Evolutionary conservation across 176 grass and related monocot genomes (phyloP).

Genomic region (Oryza meridionalis): DNA sequence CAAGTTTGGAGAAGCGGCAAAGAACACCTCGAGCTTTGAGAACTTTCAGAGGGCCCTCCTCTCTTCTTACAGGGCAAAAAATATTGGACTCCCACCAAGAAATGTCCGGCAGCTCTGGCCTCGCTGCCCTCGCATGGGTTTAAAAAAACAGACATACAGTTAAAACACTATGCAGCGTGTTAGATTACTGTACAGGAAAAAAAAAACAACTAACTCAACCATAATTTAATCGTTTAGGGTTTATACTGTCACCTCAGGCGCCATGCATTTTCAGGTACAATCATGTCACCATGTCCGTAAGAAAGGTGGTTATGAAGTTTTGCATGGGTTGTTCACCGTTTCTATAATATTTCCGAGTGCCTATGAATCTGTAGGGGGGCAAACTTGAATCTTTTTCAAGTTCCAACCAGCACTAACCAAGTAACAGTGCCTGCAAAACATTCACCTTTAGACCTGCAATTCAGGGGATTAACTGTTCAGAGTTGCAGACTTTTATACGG

Average conservation of each 20-base stretch:
- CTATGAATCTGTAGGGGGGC: constrained; percentile 13
- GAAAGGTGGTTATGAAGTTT: constrained; percentile 30
- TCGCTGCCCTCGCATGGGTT: constrained; percentile 20
- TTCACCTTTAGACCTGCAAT: constrained; percentile 54
- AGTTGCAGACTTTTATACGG: constrained; percentile 20
- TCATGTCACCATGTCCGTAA: constrained; percentile 41
- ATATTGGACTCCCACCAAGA: constrained; percentile 36
- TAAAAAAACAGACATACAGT: constrained; percentile 25
- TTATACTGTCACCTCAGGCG: constrained; percentile 47
- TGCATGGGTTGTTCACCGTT: neutral
- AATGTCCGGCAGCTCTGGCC: constrained; percentile 32
- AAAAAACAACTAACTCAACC: neutral
- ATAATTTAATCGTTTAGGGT: constrained; percentile 44
- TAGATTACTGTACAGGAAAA: constrained; percentile 39
- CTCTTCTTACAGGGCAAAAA: constrained; percentile 27
- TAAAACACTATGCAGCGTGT: constrained; percentile 39
- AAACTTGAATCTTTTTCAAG: constrained; percentile 44
- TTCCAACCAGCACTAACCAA: constrained; percentile 48
- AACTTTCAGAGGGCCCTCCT: constrained; percentile 43
- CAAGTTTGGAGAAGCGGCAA: constrained; percentile 50
- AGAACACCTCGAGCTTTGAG: constrained; percentile 62
- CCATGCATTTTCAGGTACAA: constrained; percentile 33
- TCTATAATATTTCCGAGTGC: constrained; percentile 24
- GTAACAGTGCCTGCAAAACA: constrained; percentile 38
- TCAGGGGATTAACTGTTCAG: constrained; percentile 31